Percentiles rank a stretch among this genome's conserved stretches.
These are phyloP conservation scores for Saccharata proteae DNA, from an alignment of 2,329 filamentous ascomycete genomes.

Conservation along the genomic window DNA sequence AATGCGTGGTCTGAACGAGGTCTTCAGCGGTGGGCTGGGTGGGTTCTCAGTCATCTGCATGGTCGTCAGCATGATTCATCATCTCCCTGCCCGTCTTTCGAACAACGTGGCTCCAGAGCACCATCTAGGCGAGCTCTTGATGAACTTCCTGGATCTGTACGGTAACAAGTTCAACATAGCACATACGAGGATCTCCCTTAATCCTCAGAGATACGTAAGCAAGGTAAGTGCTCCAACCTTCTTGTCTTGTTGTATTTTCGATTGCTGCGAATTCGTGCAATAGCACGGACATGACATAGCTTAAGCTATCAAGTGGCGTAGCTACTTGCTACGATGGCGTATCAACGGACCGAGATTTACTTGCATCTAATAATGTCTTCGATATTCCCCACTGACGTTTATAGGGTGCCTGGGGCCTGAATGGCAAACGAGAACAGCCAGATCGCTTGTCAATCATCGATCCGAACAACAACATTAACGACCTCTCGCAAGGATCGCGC, in stretches of 20 bases:
- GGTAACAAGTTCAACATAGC: conserved; percentile 67
- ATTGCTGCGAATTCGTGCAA: too few relatives aligned
- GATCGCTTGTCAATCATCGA: conserved; percentile 79
- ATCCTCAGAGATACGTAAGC: conserved; percentile 59
- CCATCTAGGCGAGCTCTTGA: conserved; percentile 67
- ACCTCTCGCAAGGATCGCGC: conserved; percentile 77
- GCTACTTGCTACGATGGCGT: too few relatives aligned
- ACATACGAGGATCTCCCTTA: conserved; percentile 60
- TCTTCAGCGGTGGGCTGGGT: conserved; percentile 79
- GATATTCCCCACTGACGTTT: too few relatives aligned
- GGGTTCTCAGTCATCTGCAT: conserved; percentile 92
- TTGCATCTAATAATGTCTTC: conserved; percentile 5
- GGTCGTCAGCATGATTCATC: conserved; percentile 76
- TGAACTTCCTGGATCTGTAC: conserved; percentile 84
- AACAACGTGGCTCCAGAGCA: conserved; percentile 46
- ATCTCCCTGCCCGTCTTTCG: conserved; percentile 59
- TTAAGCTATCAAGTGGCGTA: too few relatives aligned
- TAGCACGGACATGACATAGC: too few relatives aligned
- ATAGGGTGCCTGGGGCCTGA: conserved; percentile 16
- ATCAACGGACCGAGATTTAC: conserved; percentile 2
- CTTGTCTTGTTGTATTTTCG: too few relatives aligned
- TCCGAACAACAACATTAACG: conserved; percentile 73
- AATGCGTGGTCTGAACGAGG: conserved; percentile 85
- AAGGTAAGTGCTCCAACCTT: conserved; percentile 58
- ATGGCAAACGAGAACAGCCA: conserved; percentile 18